Evolutionary conservation across 345 rosid genomes (phyloP), one percentile per base, ranked within the genome.

Genomic region (Salix caprea): DNA sequence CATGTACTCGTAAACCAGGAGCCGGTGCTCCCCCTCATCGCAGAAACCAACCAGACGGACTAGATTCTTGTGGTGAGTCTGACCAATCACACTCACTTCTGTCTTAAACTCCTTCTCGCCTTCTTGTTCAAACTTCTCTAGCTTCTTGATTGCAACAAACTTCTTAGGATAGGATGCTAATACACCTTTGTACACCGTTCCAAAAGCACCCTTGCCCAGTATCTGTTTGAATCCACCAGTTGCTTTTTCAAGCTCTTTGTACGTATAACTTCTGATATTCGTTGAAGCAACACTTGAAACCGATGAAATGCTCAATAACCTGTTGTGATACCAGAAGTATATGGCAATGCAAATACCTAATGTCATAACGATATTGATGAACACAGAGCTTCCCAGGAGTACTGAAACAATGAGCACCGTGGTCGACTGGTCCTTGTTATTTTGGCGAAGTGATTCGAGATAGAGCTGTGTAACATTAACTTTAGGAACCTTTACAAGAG

Each of bases 171-270:
- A 13, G 21, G 34, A 40, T 68, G 39, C 26, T 19, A 68, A n/a
- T 11, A 68, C 48, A 23, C 71, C 71, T 10, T 40, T 68, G 48
- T 68, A 68, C 16, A 68, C 71, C n/a, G 75, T 68, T 12, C 85
- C 85, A 69, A 83, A 88, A 21, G 82, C 82, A 39, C 87, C 91
- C 14, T 79, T 75, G 2, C 91, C 91, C 21, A 88, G 71, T 66
- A 75, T 78, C 34, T 86, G 80, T 34, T 74, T 66, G 87, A 86
- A 88, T 2, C 78, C 34, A 18, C 62, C 52, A 2, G 88, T 82
- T 21, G 86, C 89, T 70, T 75, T 10, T 2, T 40, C 44, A 40
- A 40, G 44, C 44, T 40, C 44, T 40, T 40, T 40, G 44, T 40
- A 40, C 12, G 44, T 2, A 40, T 10, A 40, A 40, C 13, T 40